phyloP scores from a whole-genome alignment of 352 stramenopile genomes.

The Phytopythium boreale region DNA sequence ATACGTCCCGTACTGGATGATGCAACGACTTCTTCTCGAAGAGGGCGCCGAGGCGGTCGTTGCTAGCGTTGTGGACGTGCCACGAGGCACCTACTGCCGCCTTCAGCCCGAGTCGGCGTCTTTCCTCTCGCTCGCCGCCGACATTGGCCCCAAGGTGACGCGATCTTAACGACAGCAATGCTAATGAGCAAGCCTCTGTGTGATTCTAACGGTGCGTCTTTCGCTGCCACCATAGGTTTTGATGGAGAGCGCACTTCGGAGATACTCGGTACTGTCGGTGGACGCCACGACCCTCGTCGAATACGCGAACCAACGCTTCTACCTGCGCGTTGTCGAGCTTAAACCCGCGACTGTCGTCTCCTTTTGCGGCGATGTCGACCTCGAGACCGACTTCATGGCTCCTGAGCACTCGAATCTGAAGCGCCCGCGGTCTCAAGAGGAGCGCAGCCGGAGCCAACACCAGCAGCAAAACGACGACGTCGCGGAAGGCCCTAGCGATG shows the following conservation, averaged over 20 bases:
- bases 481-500: neutral
- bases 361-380: constrained; percentile 62
- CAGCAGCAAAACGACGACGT: neutral
- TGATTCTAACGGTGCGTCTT: neutral
- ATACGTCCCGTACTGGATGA: constrained; percentile 70
- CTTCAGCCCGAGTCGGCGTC: constrained; percentile 40
- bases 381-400: constrained; percentile 53
- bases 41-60: constrained; percentile 41
- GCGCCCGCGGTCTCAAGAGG: constrained; percentile 10
- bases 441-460: neutral
- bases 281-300: constrained; percentile 53
- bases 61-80: constrained; percentile 27
- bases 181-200: neutral
- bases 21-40: constrained; percentile 45
- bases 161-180: neutral
- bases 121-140: constrained; percentile 51
- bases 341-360: constrained; percentile 43
- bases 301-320: constrained; percentile 38
- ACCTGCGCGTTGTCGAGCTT: constrained; percentile 48
- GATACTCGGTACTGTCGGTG: constrained; percentile 54
- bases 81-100: constrained; percentile 48
- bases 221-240: constrained; percentile 22
- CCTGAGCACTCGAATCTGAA: constrained; percentile 25
- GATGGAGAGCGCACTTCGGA: constrained; percentile 53
- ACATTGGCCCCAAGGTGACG: constrained; percentile 53